Conservation (phyloP, 345 rosid species). For the Acer negundo region DNA sequence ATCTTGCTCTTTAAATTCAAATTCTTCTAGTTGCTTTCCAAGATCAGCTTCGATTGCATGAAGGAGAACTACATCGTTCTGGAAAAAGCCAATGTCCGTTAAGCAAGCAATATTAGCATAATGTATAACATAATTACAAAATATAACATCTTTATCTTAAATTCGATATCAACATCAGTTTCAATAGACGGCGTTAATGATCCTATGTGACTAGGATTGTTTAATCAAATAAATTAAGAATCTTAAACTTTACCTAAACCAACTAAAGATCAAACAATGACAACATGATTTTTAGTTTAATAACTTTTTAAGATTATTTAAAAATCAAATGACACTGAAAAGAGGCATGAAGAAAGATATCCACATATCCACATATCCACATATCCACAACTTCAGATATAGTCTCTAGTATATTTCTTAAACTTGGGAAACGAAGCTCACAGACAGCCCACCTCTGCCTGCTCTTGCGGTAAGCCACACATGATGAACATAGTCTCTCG, state of each 20-base stretch:
- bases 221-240: too few species aligned
- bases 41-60: conserved; percentile 77
- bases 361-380: too few species aligned
- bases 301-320: too few species aligned
- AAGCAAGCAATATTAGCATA: conserved; percentile 19
- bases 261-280: too few species aligned
- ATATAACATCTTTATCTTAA: background rate
- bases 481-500: too few species aligned
- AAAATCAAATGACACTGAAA: too few species aligned
- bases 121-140: background rate
- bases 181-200: background rate
- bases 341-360: too few species aligned
- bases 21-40: conserved; percentile 66
- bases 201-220: background rate
- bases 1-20: conserved; percentile 71
- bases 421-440: conserved; percentile 73
- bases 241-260: background rate
- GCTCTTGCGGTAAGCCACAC: too few species aligned
- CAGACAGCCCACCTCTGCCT: conserved; percentile 53
- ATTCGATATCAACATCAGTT: background rate
- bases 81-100: conserved; percentile 27
- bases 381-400: too few species aligned
- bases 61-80: conserved; percentile 79
- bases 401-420: background rate
- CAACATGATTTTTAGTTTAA: too few species aligned